Percentiles rank a stretch among this genome's conserved stretches.
phyloP scores from a whole-genome alignment of 768 basidiomycete genomes.

The Jaapia argillacea region DNA sequence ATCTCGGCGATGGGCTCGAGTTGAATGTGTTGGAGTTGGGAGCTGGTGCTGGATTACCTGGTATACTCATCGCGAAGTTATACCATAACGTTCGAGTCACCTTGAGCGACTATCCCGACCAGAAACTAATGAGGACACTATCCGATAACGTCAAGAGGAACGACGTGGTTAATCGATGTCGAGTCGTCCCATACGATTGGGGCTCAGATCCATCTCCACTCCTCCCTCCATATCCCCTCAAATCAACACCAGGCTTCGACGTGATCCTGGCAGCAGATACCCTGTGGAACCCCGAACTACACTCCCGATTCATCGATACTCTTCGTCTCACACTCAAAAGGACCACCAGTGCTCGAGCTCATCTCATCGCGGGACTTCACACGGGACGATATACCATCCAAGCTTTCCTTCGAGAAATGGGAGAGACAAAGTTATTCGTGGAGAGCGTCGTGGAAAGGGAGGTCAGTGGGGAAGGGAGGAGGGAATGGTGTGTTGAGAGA shows the following conservation, averaged over 20 bases:
- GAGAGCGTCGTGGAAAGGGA: slow-evolving; percentile 39
- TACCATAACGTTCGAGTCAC: slow-evolving; percentile 32
- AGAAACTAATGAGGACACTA: slow-evolving; percentile 44
- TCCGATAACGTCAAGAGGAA: slow-evolving; percentile 48
- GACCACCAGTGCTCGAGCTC: slow-evolving; percentile 34
- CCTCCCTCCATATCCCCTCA: slow-evolving; percentile 13
- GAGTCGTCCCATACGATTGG: slow-evolving; percentile 54
- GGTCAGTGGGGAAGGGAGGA: slow-evolving; percentile 25
- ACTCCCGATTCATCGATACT: slow-evolving; percentile 41
- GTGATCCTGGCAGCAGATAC: slow-evolving; percentile 67
- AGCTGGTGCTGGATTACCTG: slow-evolving; percentile 65
- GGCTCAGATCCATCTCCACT: slow-evolving; percentile 35
- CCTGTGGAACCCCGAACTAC: slow-evolving; percentile 62
- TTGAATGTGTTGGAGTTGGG: slow-evolving; percentile 58
- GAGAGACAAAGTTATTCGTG: slow-evolving; percentile 31
- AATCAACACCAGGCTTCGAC: slow-evolving; percentile 35
- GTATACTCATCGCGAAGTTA: slow-evolving; percentile 51
- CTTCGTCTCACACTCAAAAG: slow-evolving; percentile 37
- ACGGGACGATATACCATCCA: slow-evolving; percentile 68
- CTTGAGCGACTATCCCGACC: slow-evolving; percentile 67
- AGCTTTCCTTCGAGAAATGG: slow-evolving; percentile 38
- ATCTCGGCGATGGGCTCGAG: slow-evolving; percentile 16
- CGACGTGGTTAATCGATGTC: slow-evolving; percentile 33
- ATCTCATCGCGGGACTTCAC: slow-evolving; percentile 68
- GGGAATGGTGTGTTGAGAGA: slow-evolving; percentile 42